Base-by-base conservation (phyloP, 192 early-diverging fungal species). In the Pilobolus umbonatus region DNA sequence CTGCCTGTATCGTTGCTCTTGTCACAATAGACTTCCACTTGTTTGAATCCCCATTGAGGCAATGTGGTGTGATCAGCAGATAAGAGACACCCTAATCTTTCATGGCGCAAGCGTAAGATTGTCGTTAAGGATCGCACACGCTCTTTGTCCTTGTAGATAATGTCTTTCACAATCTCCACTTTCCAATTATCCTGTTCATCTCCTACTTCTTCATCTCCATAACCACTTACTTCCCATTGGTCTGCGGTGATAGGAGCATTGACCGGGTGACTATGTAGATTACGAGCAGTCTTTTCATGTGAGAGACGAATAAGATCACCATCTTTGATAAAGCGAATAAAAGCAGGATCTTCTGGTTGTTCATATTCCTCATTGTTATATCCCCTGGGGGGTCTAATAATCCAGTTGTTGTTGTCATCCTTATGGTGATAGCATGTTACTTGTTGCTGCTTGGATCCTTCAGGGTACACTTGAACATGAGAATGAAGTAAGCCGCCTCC, bases 41-140 rank as follows among this genome's bases (percentile, higher is more conserved):
- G 97, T 62, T 85, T 86, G 80, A 91, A 96, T 10, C 94, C 97
- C 97, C 97, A 99, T 70, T 95, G 80, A 9, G 97, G 97, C 21
- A 98, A 79, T 38, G 76, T 75, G 15, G 80, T 81, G 21, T 88
- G 84, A 31, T 82, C 76, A 7, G 89, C 82, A 9, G 87, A 77
- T 52, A 99, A 71, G 29, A 85, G 74, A 62, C 97, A 99, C 40
- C 85, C 85, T 9, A 84, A 66, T 25, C 66, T 53, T 5, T 68
- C 61, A 66, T 98, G 93, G 30, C 85, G 79, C 48, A 99, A 72
- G 10, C 87, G 83, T 63, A 99, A 86, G 15, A 73, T 82, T 3
- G 95, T 91, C 4, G 89, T 81, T n/a, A 98, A 77, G 0, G 93
- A 83, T 58, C 81, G 80, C 55, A 96, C 65, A 7, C 64, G 65